Conservation (phyloP, 768 basidiomycete genomes). For the Melanogaster broomeanus region DNA sequence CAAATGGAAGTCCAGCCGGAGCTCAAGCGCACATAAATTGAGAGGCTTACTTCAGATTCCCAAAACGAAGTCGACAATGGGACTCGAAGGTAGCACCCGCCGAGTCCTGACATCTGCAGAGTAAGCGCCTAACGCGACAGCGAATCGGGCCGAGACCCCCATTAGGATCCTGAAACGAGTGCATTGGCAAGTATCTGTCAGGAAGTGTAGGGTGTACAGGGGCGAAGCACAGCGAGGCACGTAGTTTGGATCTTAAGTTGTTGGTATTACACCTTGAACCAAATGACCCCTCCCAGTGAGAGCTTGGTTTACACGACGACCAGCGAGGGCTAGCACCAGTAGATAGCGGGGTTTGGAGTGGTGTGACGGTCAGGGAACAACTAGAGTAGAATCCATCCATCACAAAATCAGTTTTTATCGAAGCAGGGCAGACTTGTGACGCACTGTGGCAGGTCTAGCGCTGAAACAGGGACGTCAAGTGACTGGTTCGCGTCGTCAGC, state of each 20-base stretch:
- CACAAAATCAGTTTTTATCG: neutral
- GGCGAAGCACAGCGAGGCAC: neutral
- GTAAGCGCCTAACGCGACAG: too few species aligned
- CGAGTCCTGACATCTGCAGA: neutral
- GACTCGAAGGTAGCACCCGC: conserved; percentile 16
- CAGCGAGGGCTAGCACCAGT: neutral
- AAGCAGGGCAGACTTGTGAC: neutral
- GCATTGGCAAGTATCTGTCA: neutral
- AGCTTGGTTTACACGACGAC: neutral
- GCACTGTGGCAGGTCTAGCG: conserved; percentile 24
- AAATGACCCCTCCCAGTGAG: neutral
- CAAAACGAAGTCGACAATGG: conserved; percentile 11
- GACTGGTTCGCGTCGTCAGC: conserved; percentile 14
- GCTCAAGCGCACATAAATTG: neutral
- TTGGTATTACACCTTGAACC: neutral
- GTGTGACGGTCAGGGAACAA: conserved; percentile 16
- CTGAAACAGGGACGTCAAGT: conserved; percentile 27
- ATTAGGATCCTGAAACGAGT: neutral
- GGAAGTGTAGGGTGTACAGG: neutral
- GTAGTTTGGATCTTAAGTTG: conserved; percentile 2
- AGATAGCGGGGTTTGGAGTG: neutral
- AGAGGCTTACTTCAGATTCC: conserved; percentile 13
- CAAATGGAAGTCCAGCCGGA: conserved; percentile 2
- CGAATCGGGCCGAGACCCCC: neutral
- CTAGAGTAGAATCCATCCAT: conserved; percentile 22